A percentile compares a stretch with the other conserved stretches of the same genome.
Conservation (phyloP, 169 alveolate species). For the Plasmodium fragile region DNA sequence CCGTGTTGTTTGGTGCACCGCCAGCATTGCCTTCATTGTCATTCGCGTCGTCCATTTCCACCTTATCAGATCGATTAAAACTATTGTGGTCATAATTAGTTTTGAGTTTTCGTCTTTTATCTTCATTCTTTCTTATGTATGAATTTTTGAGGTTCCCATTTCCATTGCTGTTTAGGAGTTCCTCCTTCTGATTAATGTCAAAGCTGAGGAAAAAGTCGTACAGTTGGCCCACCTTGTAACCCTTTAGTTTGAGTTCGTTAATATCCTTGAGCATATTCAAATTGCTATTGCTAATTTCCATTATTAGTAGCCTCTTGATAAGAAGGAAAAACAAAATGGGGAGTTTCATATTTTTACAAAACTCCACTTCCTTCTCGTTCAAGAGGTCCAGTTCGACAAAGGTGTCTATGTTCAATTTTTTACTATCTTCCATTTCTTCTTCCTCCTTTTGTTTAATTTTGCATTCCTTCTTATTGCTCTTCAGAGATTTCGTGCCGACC, state of each 20-base stretch:
- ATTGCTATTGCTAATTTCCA: slow-evolving; percentile 74
- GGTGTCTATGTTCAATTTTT: slow-evolving; percentile 67
- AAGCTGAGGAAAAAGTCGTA: slow-evolving; percentile 82
- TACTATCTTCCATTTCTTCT: slow-evolving; percentile 38
- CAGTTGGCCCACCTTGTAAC: slow-evolving; percentile 81
- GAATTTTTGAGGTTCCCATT: not conserved
- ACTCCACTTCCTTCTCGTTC: slow-evolving; percentile 79
- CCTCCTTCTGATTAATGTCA: slow-evolving; percentile 64
- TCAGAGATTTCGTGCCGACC: slow-evolving; percentile 18
- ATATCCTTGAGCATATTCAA: slow-evolving; percentile 73
- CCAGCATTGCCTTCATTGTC: slow-evolving; percentile 3
- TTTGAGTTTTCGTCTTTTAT: slow-evolving; percentile 27
- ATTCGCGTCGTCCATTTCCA: not conserved
- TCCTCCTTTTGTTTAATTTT: slow-evolving; percentile 35
- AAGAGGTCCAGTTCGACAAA: slow-evolving; percentile 62
- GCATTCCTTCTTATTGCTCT: slow-evolving; percentile 29
- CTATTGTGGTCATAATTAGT: slow-evolving; percentile 4
- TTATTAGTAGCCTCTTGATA: slow-evolving; percentile 78
- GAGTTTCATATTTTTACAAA: slow-evolving; percentile 81
- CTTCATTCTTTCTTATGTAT: slow-evolving; percentile 33
- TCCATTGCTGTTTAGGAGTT: not conserved
- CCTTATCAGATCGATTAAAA: not conserved
- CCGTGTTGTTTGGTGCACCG: not conserved
- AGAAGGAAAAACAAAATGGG: slow-evolving; percentile 81
- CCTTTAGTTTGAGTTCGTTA: slow-evolving; percentile 79